A percentile compares a stretch with the other conserved stretches of the same genome.
Conservation (phyloP, 257 asterid species). For the Lycium barbarum region DNA sequence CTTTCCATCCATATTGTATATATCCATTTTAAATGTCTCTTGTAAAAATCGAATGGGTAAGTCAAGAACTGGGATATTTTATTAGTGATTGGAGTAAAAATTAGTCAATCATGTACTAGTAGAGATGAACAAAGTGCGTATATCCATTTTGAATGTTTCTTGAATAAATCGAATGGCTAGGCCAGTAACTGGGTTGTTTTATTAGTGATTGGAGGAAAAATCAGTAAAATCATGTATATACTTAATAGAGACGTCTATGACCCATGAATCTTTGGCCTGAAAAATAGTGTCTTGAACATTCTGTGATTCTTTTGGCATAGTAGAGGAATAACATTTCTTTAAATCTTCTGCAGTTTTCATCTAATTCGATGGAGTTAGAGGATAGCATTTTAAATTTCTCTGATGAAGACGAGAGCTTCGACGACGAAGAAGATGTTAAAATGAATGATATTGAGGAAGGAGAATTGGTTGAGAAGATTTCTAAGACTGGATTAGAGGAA, state of each 20-base stretch:
- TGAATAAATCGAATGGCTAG: neutral
- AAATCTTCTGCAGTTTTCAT: neutral
- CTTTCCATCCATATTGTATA: no score
- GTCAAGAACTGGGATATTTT: neutral
- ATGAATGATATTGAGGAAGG: slow-evolving; percentile 92
- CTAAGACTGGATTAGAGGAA: slow-evolving; percentile 52
- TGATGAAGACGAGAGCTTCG: slow-evolving; percentile 59
- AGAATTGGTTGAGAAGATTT: slow-evolving; percentile 57
- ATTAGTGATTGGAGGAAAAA: slow-evolving; percentile 9
- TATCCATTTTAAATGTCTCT: neutral
- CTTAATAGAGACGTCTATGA: neutral
- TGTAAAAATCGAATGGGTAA: neutral
- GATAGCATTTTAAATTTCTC: slow-evolving; percentile 60
- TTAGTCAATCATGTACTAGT: neutral
- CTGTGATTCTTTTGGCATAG: neutral
- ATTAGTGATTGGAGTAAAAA: slow-evolving; percentile 6
- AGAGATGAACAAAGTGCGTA: no score
- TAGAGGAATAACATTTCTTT: neutral
- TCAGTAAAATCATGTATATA: neutral
- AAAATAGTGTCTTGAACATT: neutral
- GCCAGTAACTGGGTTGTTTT: neutral
- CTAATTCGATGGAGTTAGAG: slow-evolving; percentile 59
- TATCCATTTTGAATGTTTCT: neutral
- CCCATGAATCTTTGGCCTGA: neutral
- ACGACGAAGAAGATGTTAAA: slow-evolving; percentile 66